Evolutionary conservation across 305 asterid species (phyloP), one percentile per base, ranked within the genome.

Genomic region (Fraxinus floribunda): DNA sequence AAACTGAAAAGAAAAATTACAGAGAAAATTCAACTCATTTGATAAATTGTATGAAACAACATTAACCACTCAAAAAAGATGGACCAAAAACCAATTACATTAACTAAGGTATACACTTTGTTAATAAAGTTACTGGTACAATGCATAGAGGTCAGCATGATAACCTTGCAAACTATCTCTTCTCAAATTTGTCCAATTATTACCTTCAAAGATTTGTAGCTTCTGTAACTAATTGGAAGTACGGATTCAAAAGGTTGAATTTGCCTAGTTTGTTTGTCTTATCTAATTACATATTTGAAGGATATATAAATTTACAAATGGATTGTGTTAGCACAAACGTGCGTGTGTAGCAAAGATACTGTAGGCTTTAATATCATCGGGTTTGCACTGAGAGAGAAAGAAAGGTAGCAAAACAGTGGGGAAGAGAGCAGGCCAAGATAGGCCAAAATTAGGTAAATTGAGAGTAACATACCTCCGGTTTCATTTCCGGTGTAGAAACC

Each of bases 401-500:
- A 18, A 3, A 57, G 26, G 60, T 15, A 18, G 66, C 66, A 57
- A 57, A 57, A 52, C 62, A 57, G 26, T 57, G 26, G 26, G 4
- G 9, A 57, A 57, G 34, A 6, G 6, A 62, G 72, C 71, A 20
- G 32, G 71, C 15, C 30, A 18, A 60, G 24, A 30, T 26, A 52
- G 44, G 29, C 72, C 2, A 75, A 70, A 80, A 64, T 70, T 83
- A 7, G 30, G 60, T 29, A 80, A 26, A 34, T 20, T 16, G 62
- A 30, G 75, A 80, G 75, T 73, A 49, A 82, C 79, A 64, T 83
- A 92, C 98, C 95, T 87, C 86, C 34, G 79, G 79, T 85, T 86
- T 89, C 75, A 79, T 75, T 76, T 88, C 96, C 78, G 18, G 83
- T 5, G 83, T 79, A 82, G 86, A 75, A 75, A 20, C 77, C 78